phyloP scores from a whole-genome alignment of 73 alveolate genomes.

The Loxodes magnus region DNA sequence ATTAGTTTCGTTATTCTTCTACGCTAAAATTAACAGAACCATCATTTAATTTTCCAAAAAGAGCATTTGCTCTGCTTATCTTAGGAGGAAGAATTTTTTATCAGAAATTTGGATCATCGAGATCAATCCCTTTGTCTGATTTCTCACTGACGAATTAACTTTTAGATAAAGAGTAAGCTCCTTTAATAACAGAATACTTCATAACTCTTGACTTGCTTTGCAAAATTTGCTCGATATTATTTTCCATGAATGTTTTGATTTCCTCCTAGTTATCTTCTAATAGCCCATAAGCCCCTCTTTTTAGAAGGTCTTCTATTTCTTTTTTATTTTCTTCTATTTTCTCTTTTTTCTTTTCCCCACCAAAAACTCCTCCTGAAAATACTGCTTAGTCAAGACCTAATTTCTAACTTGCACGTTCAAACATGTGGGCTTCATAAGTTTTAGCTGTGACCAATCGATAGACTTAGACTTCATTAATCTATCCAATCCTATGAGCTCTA shows the following conservation, averaged over 20 bases:
- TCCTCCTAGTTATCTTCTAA: slow-evolving; percentile 38
- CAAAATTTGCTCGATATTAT: slow-evolving; percentile 64
- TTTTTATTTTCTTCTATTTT: slow-evolving; percentile 45
- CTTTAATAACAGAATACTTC: slow-evolving; percentile 43
- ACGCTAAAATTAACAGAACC: slow-evolving; percentile 11
- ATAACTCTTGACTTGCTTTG: slow-evolving; percentile 36
- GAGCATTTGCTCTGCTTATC: slow-evolving; percentile 31
- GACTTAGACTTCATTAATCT: slow-evolving; percentile 91
- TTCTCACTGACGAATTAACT: slow-evolving; percentile 53
- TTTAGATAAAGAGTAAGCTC: slow-evolving; percentile 49
- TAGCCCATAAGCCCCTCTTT: slow-evolving; percentile 74
- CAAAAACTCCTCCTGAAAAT: too few species aligned
- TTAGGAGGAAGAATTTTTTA: slow-evolving; percentile 43
- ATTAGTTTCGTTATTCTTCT: slow-evolving; percentile 28
- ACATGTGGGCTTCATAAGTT: slow-evolving; percentile 95
- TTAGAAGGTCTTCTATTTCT: slow-evolving; percentile 70
- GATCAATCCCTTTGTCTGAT: slow-evolving; percentile 51
- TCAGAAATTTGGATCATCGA: slow-evolving; percentile 83
- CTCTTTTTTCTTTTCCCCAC: too few species aligned
- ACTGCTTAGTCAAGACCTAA: slow-evolving; percentile 88
- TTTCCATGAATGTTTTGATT: slow-evolving; percentile 34
- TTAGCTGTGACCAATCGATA: slow-evolving; percentile 86
- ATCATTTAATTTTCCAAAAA: slow-evolving; percentile 26
- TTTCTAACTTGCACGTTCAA: slow-evolving; percentile 79
- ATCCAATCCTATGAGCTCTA: slow-evolving; percentile 98